Percentiles rank a stretch among this genome's conserved stretches.
phyloP scores from a whole-genome alignment of 805 yeast species.

The Candida loeiensis region DNA sequence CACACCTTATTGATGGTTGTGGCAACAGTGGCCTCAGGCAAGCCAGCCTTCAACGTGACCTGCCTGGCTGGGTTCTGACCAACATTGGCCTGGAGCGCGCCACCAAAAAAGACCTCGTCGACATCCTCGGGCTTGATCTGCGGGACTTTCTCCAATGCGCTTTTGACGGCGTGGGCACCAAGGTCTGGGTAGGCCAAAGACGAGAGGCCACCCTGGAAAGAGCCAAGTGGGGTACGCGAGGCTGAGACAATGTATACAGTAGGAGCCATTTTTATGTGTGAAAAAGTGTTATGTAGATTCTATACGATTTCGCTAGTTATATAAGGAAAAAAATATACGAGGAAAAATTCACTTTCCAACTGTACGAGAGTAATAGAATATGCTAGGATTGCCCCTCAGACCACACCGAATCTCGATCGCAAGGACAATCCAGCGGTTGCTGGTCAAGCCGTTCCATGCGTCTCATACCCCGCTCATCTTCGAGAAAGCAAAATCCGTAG shows the following conservation, averaged over 20 bases:
- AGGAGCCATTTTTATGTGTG: constrained; percentile 10
- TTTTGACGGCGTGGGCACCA: constrained; percentile 89
- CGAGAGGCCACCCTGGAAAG: constrained; percentile 82
- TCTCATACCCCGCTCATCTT: not conserved
- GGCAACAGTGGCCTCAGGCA: constrained; percentile 75
- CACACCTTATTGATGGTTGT: constrained; percentile 95
- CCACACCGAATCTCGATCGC: not conserved
- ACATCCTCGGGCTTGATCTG: constrained; percentile 71
- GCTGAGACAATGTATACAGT: constrained; percentile 85
- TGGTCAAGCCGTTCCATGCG: not conserved
- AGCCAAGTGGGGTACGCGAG: constrained; percentile 94
- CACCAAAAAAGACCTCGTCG: constrained; percentile 90
- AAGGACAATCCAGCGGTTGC: not conserved
- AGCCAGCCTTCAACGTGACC: constrained; percentile 88
- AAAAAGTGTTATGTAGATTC: not conserved
- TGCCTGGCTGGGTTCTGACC: constrained; percentile 99
- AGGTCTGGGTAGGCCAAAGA: constrained; percentile 77
- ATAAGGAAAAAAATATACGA: constrained; percentile 5
- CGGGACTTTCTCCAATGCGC: constrained; percentile 82
- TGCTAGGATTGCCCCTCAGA: not conserved
- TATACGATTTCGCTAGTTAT: not conserved
- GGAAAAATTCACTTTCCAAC: constrained; percentile 4
- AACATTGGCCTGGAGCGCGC: constrained; percentile 85
- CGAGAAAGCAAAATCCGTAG: not conserved
- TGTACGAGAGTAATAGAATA: no score